Evolutionary conservation across 2,329 filamentous ascomycete species (phyloP), one percentile per base, ranked within the genome.

Genomic region (Coniochaeta ligniaria): DNA sequence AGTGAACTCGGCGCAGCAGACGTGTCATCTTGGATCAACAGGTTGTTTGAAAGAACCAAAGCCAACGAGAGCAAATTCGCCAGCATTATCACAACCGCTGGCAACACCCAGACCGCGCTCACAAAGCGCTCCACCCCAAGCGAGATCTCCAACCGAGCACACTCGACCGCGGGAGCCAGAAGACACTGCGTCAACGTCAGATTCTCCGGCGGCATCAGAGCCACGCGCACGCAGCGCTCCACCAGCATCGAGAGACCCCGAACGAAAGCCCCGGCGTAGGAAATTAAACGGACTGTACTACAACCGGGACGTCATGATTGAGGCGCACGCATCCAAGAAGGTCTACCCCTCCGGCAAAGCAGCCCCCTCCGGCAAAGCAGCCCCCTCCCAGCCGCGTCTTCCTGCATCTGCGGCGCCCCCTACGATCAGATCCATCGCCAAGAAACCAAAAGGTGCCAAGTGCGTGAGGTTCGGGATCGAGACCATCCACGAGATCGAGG

Each of bases 401-500:
- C 38, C 38, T 20, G 3, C 16, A 2, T 41, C 16, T 16, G 38
- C 38, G 38, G 11, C 17, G 16, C 16, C 38, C 38, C 5, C 38
- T 9, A 41, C 38, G 16, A 11, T 41, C 38, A 17, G 38, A 11
- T 41, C 17, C 38, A n/a, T 41, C 38, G 38, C 16, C 38, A 41
- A 41, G 17, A 41, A 41, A 16, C 38, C 38, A 9, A 41, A 20
- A 16, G 38, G 38, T 9, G 38, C 38, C 16, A n/a, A 41, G 17
- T 11, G 38, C 17, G 67, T 69, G 14, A 60, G 67, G 16, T 69
- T 69, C 38, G 67, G 66, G 57, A 67, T 67, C 20, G 65, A 66
- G 8, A 69, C 67, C 4, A 63, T 67, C 8, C 67, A 68, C 63
- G 57, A 62, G n/a, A 65, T 69, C 57, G 67, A 69, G 20, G 64